Evolutionary conservation across 108 stramenopile species (phyloP).

Genomic region (Pseudonitzschia pungens): DNA sequence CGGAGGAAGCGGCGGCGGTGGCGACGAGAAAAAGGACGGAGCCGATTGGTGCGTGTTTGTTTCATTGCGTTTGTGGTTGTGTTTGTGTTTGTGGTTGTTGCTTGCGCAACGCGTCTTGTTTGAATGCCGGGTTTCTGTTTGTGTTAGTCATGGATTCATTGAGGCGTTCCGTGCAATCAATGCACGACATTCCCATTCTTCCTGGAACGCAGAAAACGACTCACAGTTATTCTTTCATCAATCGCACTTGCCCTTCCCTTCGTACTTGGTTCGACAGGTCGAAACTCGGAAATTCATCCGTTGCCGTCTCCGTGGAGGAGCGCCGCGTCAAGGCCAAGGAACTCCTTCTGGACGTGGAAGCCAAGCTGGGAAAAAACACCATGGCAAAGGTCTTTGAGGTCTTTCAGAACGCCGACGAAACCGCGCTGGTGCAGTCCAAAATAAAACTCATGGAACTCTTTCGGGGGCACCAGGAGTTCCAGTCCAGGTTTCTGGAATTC

Average conservation of each 20-base stretch:
- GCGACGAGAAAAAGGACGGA: constrained; percentile 39
- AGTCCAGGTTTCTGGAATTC: constrained; percentile 52
- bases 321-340: constrained; percentile 54
- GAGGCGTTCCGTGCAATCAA: too few relatives aligned
- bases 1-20: constrained; percentile 13
- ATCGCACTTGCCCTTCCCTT: constrained; percentile 4
- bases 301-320: constrained; percentile 47
- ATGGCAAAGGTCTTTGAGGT: constrained; percentile 44
- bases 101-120: too few relatives aligned
- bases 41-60: constrained; percentile 24
- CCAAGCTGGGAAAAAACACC: constrained; percentile 56
- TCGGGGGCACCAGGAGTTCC: constrained; percentile 54
- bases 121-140: too few relatives aligned
- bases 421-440: constrained; percentile 30
- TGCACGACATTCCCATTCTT: too few relatives aligned
- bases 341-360: constrained; percentile 56
- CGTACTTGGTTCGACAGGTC: constrained; percentile 33
- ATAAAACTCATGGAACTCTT: constrained; percentile 41
- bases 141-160: too few relatives aligned
- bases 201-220: too few relatives aligned
- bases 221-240: too few relatives aligned
- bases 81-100: background rate
- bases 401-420: constrained; percentile 39
- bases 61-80: background rate
- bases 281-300: constrained; percentile 46